Evolutionary conservation across 352 stramenopile species (phyloP).

Genomic region (Peronospora belbahrii): DNA sequence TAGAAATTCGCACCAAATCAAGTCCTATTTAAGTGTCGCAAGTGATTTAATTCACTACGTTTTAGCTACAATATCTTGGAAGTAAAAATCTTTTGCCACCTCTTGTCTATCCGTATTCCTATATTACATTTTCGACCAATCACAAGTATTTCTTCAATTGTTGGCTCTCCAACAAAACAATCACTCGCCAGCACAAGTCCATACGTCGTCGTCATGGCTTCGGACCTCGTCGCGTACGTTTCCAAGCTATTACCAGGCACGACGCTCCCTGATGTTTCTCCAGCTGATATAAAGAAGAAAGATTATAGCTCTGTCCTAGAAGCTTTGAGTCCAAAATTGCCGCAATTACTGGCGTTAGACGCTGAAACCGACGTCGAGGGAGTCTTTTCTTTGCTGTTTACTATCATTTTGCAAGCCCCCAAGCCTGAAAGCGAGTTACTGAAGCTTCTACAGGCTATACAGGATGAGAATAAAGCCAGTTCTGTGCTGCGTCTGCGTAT

Average conservation of each 20-base stretch:
- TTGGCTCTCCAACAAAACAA: neutral
- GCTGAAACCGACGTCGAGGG: constrained; percentile 77
- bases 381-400: constrained; percentile 56
- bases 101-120: neutral
- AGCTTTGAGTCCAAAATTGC: constrained; percentile 40
- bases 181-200: neutral
- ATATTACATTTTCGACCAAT: neutral
- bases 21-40: too few species aligned
- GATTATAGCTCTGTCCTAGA: constrained; percentile 41
- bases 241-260: constrained; percentile 63
- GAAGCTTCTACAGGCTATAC: constrained; percentile 43
- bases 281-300: constrained; percentile 54
- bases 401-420: constrained; percentile 41
- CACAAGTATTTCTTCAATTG: neutral
- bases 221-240: constrained; percentile 70
- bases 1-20: too few species aligned
- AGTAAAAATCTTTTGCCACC: neutral
- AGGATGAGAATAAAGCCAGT: constrained; percentile 43
- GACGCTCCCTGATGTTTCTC: constrained; percentile 34
- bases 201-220: constrained; percentile 20
- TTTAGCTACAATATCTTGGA: too few species aligned
- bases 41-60: too few species aligned
- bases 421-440: constrained; percentile 27
- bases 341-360: constrained; percentile 52
- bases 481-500: constrained; percentile 64